Evolutionary conservation across 2,329 filamentous ascomycete species (phyloP), one percentile per base, ranked within the genome.

Genomic region (Stagonosporopsis chrysanthemi): DNA sequence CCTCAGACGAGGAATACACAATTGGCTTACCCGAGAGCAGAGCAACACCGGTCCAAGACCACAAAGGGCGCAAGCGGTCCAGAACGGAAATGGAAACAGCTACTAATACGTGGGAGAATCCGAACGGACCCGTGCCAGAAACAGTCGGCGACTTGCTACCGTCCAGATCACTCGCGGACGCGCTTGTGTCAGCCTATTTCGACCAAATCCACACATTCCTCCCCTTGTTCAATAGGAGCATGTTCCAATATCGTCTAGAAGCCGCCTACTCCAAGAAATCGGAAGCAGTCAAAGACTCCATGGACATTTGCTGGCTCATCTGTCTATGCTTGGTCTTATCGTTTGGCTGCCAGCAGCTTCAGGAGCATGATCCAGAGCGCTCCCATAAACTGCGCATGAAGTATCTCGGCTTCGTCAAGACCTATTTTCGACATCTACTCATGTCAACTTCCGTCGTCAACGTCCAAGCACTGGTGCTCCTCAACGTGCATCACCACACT

Each of bases 221-320:
- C 52, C 71, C 78, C 22, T 31, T 80, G 2, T 78, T 80, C 49
- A 75, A 79, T 22, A 72, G 71, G n/a, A 71, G 69, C 14, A 75
- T 76, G 17, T 80, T 80, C 58, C 72, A 79, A 40, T 62, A 63
- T 8, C 65, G 72, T 9, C 76, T 80, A 49, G 73, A 79, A 52
- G 64, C 68, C 19, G 75, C 77, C 46, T 80, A 77, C 70, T 66
- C 73, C 24, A 60, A 61, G n/a, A 61, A 57, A 26, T 50, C 58
- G 2, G 62, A 68, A 17, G 11, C 41, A 9, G 29, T 67, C 7
- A 58, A 60, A n/a, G 66, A 74, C 11, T 72, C 75, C 41, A 65
- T 75, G 15, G 77, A 80, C 26, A 68, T 72, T 1, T 78, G 78
- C 15, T 80, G 77, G 78, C 70, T 80, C 12, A 75, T 77, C 29